Conservation (phyloP, 768 basidiomycete genomes). For the Psilocybe subaeruginosa region DNA sequence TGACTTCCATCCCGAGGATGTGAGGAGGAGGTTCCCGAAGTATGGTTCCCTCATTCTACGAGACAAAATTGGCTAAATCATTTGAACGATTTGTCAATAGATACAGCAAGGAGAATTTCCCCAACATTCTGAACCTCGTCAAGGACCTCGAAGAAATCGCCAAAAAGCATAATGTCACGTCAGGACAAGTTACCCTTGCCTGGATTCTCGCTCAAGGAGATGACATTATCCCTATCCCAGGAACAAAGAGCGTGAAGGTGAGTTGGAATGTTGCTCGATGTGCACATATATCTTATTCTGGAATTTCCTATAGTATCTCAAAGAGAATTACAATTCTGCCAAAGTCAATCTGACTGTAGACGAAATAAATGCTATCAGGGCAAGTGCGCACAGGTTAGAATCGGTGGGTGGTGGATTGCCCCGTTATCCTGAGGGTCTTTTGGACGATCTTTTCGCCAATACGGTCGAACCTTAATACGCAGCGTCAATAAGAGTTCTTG, state of each 20-base stretch:
- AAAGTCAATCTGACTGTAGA: conserved; percentile 32
- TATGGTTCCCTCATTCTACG: not conserved
- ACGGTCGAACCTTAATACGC: conserved; percentile 24
- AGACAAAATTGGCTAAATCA: not conserved
- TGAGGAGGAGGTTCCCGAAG: not conserved
- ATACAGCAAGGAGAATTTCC: conserved; percentile 45
- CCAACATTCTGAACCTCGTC: conserved; percentile 41
- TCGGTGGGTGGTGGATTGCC: conserved; percentile 26
- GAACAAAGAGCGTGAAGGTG: conserved; percentile 42
- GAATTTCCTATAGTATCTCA: conserved; percentile 31
- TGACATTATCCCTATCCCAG: conserved; percentile 50
- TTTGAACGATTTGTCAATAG: conserved; percentile 13
- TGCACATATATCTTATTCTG: not conserved
- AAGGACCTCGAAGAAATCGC: conserved; percentile 39
- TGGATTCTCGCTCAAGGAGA: conserved; percentile 49
- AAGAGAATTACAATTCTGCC: conserved; percentile 43
- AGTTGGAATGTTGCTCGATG: not conserved
- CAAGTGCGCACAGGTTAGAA: conserved; percentile 32
- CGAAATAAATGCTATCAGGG: conserved; percentile 36
- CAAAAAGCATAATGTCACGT: conserved; percentile 38
- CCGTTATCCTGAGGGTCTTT: conserved; percentile 30
- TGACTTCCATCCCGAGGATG: not conserved
- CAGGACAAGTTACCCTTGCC: conserved; percentile 48
- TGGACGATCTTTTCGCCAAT: conserved; percentile 29
- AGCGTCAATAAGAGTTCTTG: too few species aligned